A percentile compares a stretch with the other conserved stretches of the same genome.
phyloP scores from a whole-genome alignment of 768 basidiomycete species.

The Rhizopogon rudus region DNA sequence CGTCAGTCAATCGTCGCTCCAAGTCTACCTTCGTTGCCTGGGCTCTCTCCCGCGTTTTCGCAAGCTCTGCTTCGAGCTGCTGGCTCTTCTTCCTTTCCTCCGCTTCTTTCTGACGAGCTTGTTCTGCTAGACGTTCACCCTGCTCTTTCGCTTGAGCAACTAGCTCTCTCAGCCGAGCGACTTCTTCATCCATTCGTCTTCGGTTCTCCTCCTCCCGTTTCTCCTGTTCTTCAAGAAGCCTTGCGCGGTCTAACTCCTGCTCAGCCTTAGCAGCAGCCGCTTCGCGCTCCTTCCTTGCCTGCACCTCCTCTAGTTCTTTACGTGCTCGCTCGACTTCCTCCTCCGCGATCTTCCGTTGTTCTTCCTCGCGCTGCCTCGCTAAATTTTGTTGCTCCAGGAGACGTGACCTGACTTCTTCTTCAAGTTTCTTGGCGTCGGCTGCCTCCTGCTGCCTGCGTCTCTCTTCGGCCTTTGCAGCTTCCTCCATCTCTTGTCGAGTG shows the following conservation, averaged over 20 bases:
- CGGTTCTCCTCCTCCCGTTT: constrained; percentile 26
- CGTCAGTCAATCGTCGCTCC: constrained; percentile 20
- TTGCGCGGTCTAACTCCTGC: constrained; percentile 21
- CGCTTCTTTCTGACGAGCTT: constrained; percentile 21
- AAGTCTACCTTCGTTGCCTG: constrained; percentile 19
- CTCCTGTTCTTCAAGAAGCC: constrained; percentile 25
- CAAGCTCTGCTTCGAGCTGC: constrained; percentile 27
- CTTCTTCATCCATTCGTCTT: constrained; percentile 21
- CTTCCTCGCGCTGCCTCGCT: constrained; percentile 17
- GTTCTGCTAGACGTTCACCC: constrained; percentile 22
- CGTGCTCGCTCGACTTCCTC: constrained; percentile 23
- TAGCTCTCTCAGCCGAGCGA: constrained; percentile 20
- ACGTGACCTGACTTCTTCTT: constrained; percentile 16
- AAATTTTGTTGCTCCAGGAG: constrained; percentile 24
- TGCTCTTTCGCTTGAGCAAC: constrained; percentile 23
- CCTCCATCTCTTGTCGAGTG: constrained; percentile 15
- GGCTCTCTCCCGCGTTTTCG: constrained; percentile 21
- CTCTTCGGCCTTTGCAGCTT: constrained; percentile 12
- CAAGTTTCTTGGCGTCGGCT: constrained; percentile 10
- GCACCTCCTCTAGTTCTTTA: constrained; percentile 15
- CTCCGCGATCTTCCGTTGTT: constrained; percentile 20
- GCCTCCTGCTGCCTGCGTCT: constrained; percentile 15
- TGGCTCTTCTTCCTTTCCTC: constrained; percentile 22
- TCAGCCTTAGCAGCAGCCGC: constrained; percentile 21
- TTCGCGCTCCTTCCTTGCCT: constrained; percentile 17